Evolutionary conservation across 805 yeast species (phyloP).

Genomic region (Metschnikowia koreensis): DNA sequence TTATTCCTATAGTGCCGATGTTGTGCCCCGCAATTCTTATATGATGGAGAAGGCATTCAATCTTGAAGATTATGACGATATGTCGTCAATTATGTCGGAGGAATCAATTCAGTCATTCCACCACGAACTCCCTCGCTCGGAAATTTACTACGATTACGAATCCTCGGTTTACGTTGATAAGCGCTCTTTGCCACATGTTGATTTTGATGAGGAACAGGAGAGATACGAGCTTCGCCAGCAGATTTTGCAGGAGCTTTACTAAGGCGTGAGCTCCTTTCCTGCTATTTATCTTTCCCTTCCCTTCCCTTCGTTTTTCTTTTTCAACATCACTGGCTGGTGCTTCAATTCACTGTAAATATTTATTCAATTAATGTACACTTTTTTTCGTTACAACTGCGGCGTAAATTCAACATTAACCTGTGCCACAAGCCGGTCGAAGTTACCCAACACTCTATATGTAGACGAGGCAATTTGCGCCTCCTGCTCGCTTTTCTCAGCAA

Average conservation of each 20-base stretch:
- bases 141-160: constrained; percentile 18
- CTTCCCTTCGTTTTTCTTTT: too few species aligned
- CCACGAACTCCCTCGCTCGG: constrained; percentile 17
- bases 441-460: constrained; percentile 57
- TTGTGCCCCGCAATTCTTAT: not conserved
- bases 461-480: constrained; percentile 48
- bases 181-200: constrained; percentile 16
- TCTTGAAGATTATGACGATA: constrained; percentile 15
- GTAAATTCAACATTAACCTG: constrained; percentile 42
- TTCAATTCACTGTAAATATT: constrained; percentile 4
- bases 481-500: constrained; percentile 43
- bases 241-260: constrained; percentile 33
- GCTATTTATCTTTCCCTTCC: not conserved
- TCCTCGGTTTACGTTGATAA: constrained; percentile 15
- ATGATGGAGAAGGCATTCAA: constrained; percentile 5
- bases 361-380: not conserved
- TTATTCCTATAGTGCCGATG: not conserved
- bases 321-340: constrained; percentile 7
- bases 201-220: constrained; percentile 31
- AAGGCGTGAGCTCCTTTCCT: not conserved
- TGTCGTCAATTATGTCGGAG: constrained; percentile 20
- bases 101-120: constrained; percentile 27
- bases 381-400: constrained; percentile 9
- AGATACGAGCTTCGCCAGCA: constrained; percentile 39
- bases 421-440: constrained; percentile 50